Percentiles rank a stretch among this genome's conserved stretches.
phyloP scores from a whole-genome alignment of 306 rosid genomes.

The Castanopsis chinensis region DNA sequence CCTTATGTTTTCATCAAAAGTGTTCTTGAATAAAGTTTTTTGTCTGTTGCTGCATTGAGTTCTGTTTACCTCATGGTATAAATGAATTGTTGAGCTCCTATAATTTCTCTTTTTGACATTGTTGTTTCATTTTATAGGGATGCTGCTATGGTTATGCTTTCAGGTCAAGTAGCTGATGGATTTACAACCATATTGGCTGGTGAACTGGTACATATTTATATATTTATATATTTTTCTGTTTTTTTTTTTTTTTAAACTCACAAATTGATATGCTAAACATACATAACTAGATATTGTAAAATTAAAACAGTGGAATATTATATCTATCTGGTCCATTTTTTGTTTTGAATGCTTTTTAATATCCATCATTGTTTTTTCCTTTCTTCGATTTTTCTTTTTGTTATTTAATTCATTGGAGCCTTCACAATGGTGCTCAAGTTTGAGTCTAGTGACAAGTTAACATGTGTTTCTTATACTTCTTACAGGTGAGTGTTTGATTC shows the following conservation, averaged over 20 bases:
- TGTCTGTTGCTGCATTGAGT: not conserved
- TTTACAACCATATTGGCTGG: slow-evolving; percentile 77
- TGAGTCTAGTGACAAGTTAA: not conserved
- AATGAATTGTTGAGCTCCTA: not conserved
- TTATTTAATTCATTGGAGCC: not conserved
- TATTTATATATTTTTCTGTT: no score
- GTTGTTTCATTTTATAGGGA: slow-evolving; percentile 35
- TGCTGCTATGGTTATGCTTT: slow-evolving; percentile 80
- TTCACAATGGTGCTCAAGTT: not conserved
- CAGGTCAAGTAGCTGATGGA: slow-evolving; percentile 37
- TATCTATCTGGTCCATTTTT: no score
- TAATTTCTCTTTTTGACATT: not conserved
- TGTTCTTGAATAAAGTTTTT: not conserved
- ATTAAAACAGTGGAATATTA: not conserved
- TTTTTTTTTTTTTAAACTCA: not conserved
- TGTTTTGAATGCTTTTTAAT: no score
- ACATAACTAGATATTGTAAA: not conserved
- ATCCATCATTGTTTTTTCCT: no score
- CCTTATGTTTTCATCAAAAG: not conserved
- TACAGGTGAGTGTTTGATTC: not conserved
- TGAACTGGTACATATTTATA: slow-evolving; percentile 62
- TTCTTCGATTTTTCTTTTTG: not conserved
- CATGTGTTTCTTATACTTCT: not conserved
- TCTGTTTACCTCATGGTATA: not conserved
- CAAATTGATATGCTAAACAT: not conserved